These are phyloP conservation scores for Sarocladium brachiariae DNA, from an alignment of 2,329 filamentous ascomycete species.

Conservation along the genomic window DNA sequence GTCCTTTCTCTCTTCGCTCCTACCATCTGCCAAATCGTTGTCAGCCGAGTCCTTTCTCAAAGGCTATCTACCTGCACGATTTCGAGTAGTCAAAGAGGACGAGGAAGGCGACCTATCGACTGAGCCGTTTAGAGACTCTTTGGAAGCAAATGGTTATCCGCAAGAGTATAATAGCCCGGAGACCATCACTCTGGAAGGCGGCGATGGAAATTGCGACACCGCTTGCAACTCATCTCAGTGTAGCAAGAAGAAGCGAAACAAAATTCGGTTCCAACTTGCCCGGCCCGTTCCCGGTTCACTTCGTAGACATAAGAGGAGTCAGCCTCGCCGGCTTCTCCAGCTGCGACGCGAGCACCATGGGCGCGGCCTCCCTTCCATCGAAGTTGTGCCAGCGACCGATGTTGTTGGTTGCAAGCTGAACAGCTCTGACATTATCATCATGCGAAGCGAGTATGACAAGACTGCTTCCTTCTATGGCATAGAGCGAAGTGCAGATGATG, in stretches of 20 bases:
- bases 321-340: slow-evolving; percentile 64
- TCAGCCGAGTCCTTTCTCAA: slow-evolving; percentile 2
- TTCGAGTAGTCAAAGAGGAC: neutral
- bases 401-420: slow-evolving; percentile 59
- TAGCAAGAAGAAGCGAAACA: neutral
- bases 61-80: neutral
- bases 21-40: neutral
- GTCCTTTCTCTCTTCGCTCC: neutral
- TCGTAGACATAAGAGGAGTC: slow-evolving; percentile 16
- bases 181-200: no score
- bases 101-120: neutral
- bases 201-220: neutral
- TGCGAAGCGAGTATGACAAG: slow-evolving; percentile 63
- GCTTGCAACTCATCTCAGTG: slow-evolving; percentile 4
- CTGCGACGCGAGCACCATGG: slow-evolving; percentile 50
- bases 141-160: no score
- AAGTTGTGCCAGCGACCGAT: slow-evolving; percentile 64
- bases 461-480: slow-evolving; percentile 22
- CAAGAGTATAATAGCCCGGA: no score
- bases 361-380: slow-evolving; percentile 61
- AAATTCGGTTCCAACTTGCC: slow-evolving; percentile 58
- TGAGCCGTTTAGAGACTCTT: no score
- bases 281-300: slow-evolving; percentile 49
- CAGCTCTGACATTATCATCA: slow-evolving; percentile 62
- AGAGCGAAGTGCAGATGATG: slow-evolving; percentile 30